Conservation (phyloP, 345 rosid genomes). For the Arabis alpina region DNA sequence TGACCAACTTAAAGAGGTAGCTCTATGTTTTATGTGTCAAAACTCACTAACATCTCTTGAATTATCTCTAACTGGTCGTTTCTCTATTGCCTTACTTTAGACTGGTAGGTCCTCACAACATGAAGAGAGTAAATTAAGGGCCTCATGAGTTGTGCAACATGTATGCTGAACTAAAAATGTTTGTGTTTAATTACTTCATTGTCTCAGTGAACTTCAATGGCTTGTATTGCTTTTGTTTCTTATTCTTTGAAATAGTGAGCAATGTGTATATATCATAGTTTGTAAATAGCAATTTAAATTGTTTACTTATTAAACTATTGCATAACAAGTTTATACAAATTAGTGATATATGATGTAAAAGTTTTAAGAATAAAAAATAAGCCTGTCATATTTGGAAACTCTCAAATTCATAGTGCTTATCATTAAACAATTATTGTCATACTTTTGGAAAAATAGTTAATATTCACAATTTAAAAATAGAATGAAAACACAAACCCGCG, state of each 20-base stretch:
- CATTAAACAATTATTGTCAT: too few relatives aligned
- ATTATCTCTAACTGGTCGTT: slow-evolving; percentile 24
- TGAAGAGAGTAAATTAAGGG: slow-evolving; percentile 46
- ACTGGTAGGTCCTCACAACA: slow-evolving; percentile 49
- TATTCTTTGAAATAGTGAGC: slow-evolving; percentile 7
- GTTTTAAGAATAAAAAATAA: too few relatives aligned
- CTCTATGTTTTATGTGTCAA: slow-evolving; percentile 35
- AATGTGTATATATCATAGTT: background rate
- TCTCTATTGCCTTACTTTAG: slow-evolving; percentile 4
- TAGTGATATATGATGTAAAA: too few relatives aligned
- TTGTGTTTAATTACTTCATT: slow-evolving; percentile 5
- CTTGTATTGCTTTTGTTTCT: background rate
- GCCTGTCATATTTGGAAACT: too few relatives aligned
- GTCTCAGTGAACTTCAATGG: background rate
- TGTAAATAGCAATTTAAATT: too few relatives aligned
- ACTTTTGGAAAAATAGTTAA: too few relatives aligned
- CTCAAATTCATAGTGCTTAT: too few relatives aligned
- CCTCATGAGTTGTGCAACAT: slow-evolving; percentile 44
- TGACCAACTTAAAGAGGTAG: slow-evolving; percentile 47
- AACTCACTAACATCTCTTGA: background rate
- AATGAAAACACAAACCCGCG: too few relatives aligned
- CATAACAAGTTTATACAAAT: too few relatives aligned
- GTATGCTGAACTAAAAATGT: slow-evolving; percentile 72
- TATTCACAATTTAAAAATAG: too few relatives aligned
- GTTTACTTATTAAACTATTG: too few relatives aligned